These are phyloP conservation scores for Brassica hybrid DNA, from an alignment of 441 rosid genomes.

Conservation along the genomic window DNA sequence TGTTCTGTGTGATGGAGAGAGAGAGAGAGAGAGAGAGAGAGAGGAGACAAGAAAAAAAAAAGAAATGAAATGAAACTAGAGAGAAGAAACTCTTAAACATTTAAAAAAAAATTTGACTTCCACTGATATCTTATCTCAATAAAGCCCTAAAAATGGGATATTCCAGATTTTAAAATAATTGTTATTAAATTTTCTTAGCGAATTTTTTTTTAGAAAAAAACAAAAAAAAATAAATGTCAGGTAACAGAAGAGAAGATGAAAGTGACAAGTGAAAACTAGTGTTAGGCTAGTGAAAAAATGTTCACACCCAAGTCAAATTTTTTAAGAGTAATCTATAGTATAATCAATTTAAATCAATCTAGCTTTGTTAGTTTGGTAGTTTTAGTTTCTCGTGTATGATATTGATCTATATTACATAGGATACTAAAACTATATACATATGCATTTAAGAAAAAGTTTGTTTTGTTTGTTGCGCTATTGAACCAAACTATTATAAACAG, in stretches of 20 bases:
- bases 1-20: slow-evolving; percentile 47
- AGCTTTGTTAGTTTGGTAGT: slow-evolving; percentile 12
- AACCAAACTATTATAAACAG: slow-evolving; percentile 28
- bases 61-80: slow-evolving; percentile 39
- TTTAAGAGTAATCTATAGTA: too few relatives aligned
- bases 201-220: not conserved
- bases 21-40: not conserved
- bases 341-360: slow-evolving; percentile 19
- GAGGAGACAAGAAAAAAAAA: slow-evolving; percentile 6
- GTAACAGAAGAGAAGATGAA: slow-evolving; percentile 35
- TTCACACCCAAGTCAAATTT: not conserved
- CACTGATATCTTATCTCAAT: slow-evolving; percentile 50
- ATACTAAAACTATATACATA: slow-evolving; percentile 13
- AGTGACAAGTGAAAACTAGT: slow-evolving; percentile 40
- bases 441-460: not conserved
- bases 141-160: slow-evolving; percentile 47
- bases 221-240: slow-evolving; percentile 26
- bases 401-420: slow-evolving; percentile 14
- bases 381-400: not conserved
- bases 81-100: slow-evolving; percentile 47
- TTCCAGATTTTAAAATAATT: slow-evolving; percentile 41
- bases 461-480: slow-evolving; percentile 19
- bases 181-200: slow-evolving; percentile 24
- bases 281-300: slow-evolving; percentile 26
- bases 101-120: slow-evolving; percentile 31